Percentiles rank a stretch among this genome's conserved stretches.
Conservation (phyloP, 2,329 filamentous ascomycete genomes). For the Phyllosticta ampelicida region DNA sequence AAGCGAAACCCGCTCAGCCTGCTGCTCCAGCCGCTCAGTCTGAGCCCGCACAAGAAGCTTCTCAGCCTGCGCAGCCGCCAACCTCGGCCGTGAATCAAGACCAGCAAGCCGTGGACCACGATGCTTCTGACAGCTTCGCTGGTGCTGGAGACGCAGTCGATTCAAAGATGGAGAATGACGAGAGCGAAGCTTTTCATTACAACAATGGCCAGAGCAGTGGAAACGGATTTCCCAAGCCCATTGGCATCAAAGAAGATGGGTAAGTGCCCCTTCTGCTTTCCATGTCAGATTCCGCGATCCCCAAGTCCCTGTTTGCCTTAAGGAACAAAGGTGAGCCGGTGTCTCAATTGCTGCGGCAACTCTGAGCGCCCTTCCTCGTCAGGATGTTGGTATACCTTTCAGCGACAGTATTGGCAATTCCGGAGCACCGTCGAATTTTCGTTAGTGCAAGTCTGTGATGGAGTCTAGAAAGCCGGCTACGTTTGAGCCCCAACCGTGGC, state of each 20-base stretch:
- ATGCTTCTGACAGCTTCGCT: not conserved
- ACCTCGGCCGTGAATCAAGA: not conserved
- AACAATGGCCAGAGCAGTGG: constrained; percentile 21
- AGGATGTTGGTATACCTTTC: not conserved
- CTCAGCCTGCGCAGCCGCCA: constrained; percentile 11
- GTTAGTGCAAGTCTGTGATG: not conserved
- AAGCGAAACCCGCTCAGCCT: constrained; percentile 20
- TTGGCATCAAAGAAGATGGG: constrained; percentile 84
- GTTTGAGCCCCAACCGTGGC: not conserved
- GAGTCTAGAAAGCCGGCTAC: not conserved
- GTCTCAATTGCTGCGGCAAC: not conserved
- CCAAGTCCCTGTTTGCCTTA: not conserved
- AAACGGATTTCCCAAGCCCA: constrained; percentile 38
- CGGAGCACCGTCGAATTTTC: not conserved
- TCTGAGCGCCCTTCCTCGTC: not conserved
- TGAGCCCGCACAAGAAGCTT: constrained; percentile 16
- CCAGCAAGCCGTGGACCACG: not conserved
- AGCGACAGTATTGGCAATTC: not conserved
- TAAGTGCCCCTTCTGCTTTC: constrained; percentile 43
- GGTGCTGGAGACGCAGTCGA: constrained; percentile 13
- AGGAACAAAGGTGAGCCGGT: constrained; percentile 9
- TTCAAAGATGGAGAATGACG: constrained; percentile 22
- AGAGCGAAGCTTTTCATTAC: constrained; percentile 22
- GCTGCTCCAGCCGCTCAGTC: constrained; percentile 12
- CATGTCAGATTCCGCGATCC: not conserved